Conservation (phyloP, 2,329 filamentous ascomycete species). For the Talaromyces amestolkiae region DNA sequence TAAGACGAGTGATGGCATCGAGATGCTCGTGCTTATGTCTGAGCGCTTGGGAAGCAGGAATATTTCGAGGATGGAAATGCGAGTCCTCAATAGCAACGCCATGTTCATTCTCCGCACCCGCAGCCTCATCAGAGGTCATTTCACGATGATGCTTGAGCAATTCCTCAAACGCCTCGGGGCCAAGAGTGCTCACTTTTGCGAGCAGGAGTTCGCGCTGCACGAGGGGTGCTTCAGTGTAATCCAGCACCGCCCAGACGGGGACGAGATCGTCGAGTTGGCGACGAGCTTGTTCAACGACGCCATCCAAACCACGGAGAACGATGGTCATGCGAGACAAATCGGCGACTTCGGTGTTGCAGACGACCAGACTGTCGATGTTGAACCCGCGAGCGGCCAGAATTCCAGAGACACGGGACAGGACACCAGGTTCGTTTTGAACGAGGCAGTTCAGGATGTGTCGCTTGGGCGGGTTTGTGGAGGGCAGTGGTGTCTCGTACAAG, state of each 20-base stretch:
- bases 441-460: constrained; percentile 96
- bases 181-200: constrained; percentile 93
- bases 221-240: constrained; percentile 88
- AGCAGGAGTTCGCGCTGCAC: constrained; percentile 94
- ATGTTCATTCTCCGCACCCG: constrained; percentile 45
- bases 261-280: constrained; percentile 95
- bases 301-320: constrained; percentile 91
- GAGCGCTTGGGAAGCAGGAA: constrained; percentile 83
- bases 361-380: constrained; percentile 97
- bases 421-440: constrained; percentile 97
- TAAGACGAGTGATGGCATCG: constrained; percentile 91
- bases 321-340: constrained; percentile 99
- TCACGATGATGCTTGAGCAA: constrained; percentile 92
- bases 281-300: constrained; percentile 93
- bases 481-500: constrained; percentile 93
- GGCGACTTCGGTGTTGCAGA: constrained; percentile 95
- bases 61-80: constrained; percentile 86
- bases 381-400: constrained; percentile 95
- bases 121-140: constrained; percentile 59
- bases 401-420: constrained; percentile 91
- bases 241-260: constrained; percentile 95
- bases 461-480: constrained; percentile 79
- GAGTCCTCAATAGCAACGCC: constrained; percentile 28
- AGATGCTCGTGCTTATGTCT: constrained; percentile 97
- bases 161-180: constrained; percentile 98